Conservation (phyloP, 169 alveolate genomes). For the Eimeria maxima region DNA sequence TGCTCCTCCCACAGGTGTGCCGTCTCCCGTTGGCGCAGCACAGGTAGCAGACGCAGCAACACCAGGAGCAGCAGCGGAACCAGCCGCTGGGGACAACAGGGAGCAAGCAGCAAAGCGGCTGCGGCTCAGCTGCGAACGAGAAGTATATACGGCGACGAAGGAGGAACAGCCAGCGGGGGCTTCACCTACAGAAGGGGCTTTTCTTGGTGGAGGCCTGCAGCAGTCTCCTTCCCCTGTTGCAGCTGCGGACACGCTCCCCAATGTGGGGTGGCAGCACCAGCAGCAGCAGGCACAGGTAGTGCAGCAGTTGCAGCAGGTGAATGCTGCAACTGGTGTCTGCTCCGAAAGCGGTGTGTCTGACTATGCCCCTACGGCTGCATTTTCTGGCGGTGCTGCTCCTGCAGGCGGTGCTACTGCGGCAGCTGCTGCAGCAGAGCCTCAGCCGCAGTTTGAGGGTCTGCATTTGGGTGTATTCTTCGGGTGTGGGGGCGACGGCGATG, state of each 20-base stretch:
- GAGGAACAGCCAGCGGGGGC: neutral
- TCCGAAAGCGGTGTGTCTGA: neutral
- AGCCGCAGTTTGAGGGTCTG: constrained; percentile 5
- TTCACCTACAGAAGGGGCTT: neutral
- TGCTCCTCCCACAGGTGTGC: neutral
- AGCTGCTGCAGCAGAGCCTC: neutral
- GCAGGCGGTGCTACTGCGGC: neutral
- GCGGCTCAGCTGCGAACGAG: neutral
- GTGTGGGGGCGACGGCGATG: neutral
- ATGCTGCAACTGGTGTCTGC: neutral
- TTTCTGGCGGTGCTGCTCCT: too few relatives aligned
- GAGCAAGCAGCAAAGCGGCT: neutral
- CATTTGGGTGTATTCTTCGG: constrained; percentile 16
- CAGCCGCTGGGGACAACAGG: neutral
- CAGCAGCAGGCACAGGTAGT: neutral
- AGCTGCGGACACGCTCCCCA: neutral
- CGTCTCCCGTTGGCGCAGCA: neutral
- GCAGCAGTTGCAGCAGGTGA: neutral
- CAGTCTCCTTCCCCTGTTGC: neutral
- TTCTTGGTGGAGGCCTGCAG: neutral
- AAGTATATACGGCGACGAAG: neutral
- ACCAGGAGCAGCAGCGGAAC: neutral
- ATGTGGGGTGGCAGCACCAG: neutral
- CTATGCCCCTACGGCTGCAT: neutral
- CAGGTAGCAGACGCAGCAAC: neutral